These are phyloP conservation scores for Alternaria metachromatica DNA, from an alignment of 2,329 filamentous ascomycete species.

Conservation along the genomic window DNA sequence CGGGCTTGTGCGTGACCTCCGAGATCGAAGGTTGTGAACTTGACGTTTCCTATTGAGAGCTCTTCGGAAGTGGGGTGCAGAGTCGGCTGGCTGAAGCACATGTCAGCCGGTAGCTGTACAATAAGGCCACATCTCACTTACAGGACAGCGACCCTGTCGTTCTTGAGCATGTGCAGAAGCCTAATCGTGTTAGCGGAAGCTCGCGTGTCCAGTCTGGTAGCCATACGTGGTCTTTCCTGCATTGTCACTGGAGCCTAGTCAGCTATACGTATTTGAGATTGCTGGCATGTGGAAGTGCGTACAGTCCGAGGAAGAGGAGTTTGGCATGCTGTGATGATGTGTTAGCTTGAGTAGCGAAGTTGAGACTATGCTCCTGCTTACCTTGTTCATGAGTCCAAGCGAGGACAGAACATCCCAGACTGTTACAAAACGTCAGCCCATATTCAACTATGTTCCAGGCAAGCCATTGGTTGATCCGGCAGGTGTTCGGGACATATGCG, in stretches of 20 bases:
- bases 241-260: conserved; percentile 85
- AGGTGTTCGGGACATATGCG: background rate
- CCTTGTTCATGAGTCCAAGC: conserved; percentile 86
- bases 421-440: conserved; percentile 43
- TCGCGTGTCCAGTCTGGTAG: background rate
- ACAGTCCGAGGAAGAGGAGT: conserved; percentile 75
- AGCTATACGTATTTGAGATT: conserved; percentile 10
- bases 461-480: background rate
- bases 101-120: conserved; percentile 8
- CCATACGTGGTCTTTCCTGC: conserved; percentile 86
- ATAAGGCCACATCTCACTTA: conserved; percentile 56
- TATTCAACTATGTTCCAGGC: background rate
- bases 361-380: conserved; percentile 8
- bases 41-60: conserved; percentile 63
- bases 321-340: conserved; percentile 65
- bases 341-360: conserved; percentile 11
- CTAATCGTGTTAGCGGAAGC: conserved; percentile 22
- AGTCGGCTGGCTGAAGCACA: conserved; percentile 31
- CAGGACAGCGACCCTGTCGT: conserved; percentile 85
- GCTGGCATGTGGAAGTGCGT: background rate
- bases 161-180: conserved; percentile 91
- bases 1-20: conserved; percentile 50
- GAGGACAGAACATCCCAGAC: conserved; percentile 90
- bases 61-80: conserved; percentile 68
- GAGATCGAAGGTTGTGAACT: conserved; percentile 90